Evolutionary conservation across 108 stramenopile genomes (phyloP).

Genomic region (Cyclotella choctawhatcheeana): DNA sequence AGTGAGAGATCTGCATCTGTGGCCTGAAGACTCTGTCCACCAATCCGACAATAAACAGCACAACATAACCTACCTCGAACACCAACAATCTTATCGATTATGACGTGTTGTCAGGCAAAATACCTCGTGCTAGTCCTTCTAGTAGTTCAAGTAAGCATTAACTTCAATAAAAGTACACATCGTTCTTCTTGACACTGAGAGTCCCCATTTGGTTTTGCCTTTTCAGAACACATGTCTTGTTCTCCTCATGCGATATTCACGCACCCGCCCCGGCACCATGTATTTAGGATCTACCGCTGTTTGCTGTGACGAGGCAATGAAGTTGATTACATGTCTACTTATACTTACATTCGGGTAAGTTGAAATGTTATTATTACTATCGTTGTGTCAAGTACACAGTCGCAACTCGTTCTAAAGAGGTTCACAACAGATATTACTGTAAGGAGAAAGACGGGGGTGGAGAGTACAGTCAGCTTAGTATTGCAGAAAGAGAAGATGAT

Average conservation of each 20-base stretch:
- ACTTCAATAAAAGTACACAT: conserved; percentile 30
- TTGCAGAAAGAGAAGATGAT: conserved; percentile 4
- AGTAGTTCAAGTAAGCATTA: too few species aligned
- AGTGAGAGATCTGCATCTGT: too few species aligned
- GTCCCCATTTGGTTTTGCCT: too few species aligned
- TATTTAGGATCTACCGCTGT: conserved; percentile 88
- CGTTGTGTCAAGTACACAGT: too few species aligned
- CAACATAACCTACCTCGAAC: too few species aligned
- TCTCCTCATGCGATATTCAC: conserved; percentile 77
- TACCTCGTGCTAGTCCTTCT: conserved; percentile 47
- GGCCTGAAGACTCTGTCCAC: too few species aligned
- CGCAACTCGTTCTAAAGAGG: too few species aligned
- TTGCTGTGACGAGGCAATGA: conserved; percentile 84
- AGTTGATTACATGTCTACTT: conserved; percentile 71
- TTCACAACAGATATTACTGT: too few species aligned
- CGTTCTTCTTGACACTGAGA: neutral
- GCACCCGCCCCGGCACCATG: conserved; percentile 69
- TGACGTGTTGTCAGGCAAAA: conserved; percentile 33
- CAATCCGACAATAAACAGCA: too few species aligned
- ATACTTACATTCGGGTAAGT: conserved; percentile 23
- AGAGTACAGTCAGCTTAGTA: conserved; percentile 29
- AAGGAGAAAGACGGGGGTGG: conserved; percentile 10
- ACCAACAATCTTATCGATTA: neutral
- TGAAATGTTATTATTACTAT: too few species aligned
- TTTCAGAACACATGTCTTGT: conserved; percentile 53